A percentile compares a stretch with the other conserved stretches of the same genome.
Evolutionary conservation across 371 early-diverging fungal genomes (phyloP).

Genomic region (Pancytospora philotis): DNA sequence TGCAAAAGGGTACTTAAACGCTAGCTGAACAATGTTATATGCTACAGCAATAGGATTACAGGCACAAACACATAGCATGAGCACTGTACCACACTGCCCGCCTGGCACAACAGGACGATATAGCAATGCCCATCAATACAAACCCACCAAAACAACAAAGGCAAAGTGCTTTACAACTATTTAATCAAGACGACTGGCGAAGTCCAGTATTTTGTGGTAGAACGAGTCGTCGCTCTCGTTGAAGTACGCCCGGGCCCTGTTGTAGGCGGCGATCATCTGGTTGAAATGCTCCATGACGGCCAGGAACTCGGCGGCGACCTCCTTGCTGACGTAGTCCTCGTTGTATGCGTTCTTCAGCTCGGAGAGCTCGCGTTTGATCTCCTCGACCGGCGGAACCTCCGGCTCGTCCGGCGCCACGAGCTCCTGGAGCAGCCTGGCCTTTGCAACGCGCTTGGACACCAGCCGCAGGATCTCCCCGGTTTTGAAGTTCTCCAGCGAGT

Average conservation of each 20-base stretch:
- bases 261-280: background rate
- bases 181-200: too few relatives aligned
- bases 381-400: background rate
- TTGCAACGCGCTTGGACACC: constrained; percentile 1
- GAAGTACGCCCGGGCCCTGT: constrained; percentile 6
- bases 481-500: constrained; percentile 13
- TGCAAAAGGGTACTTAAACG: too few relatives aligned
- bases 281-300: background rate
- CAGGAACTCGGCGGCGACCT: background rate
- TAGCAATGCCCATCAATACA: too few relatives aligned
- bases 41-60: too few relatives aligned
- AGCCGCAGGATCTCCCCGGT: constrained; percentile 15
- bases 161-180: constrained; percentile 1
- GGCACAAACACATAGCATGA: too few relatives aligned
- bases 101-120: too few relatives aligned
- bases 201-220: constrained; percentile 11
- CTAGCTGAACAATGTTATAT: too few relatives aligned
- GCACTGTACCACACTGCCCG: too few relatives aligned
- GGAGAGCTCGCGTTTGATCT: constrained; percentile 4
- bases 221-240: constrained; percentile 10
- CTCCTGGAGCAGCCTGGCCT: background rate
- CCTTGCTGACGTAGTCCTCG: background rate
- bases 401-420: background rate
- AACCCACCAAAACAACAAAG: too few relatives aligned
- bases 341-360: constrained; percentile 8